Base-by-base conservation (phyloP, 495 filamentous ascomycete species). In the Aspergillus taichungensis region DNA sequence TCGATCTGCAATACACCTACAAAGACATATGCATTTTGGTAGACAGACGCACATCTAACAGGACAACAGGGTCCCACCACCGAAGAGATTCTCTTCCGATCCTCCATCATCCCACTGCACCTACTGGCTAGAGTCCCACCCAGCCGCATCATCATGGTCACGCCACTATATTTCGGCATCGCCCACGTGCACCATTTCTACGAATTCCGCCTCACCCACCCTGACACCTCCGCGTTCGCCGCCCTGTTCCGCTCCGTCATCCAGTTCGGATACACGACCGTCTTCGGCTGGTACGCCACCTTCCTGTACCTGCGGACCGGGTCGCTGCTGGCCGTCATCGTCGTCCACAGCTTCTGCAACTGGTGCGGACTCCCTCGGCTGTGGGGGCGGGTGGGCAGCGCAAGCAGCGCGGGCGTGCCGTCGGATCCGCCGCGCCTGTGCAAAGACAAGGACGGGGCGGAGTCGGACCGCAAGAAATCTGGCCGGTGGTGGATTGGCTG, bases 151-250 rank as follows among this genome's bases (percentile, higher is more conserved):
- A 73, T 95, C 55, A 88, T 92, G 62, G 60, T 87, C 6, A 80
- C 85, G 0, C 92, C 92, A 2, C 64, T 97, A 8, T 85, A 94
- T 64, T 98, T 98, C 61, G 92, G 94, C 43, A 84, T 98, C 40
- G 87, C 90, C 8, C 92, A 98, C 68, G 63, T 95, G 27, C 91
- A 98, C 64, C 92, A 97, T 67, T 87, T 89, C 63, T 95, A 95
- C 67, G 92, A 98, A 67, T 96, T 91, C 68, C 78, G 81, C 29
- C 68, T 94, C 8, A 84, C 82, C 0, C 78, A 95, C 56, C 88
- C 91, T 11, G 69, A 79, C 49, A 80, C 82, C 2, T 73, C 84
- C 5, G 51, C 77, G 9, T 34, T 72, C 5, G 68, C 71, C 1
- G 80, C 80, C 5, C 44, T 90, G 1, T 48, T 87, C 5, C 79